A percentile compares a stretch with the other conserved stretches of the same genome.
phyloP scores from a whole-genome alignment of 2,329 filamentous ascomycete genomes.

The Cladorrhinum sp. region DNA sequence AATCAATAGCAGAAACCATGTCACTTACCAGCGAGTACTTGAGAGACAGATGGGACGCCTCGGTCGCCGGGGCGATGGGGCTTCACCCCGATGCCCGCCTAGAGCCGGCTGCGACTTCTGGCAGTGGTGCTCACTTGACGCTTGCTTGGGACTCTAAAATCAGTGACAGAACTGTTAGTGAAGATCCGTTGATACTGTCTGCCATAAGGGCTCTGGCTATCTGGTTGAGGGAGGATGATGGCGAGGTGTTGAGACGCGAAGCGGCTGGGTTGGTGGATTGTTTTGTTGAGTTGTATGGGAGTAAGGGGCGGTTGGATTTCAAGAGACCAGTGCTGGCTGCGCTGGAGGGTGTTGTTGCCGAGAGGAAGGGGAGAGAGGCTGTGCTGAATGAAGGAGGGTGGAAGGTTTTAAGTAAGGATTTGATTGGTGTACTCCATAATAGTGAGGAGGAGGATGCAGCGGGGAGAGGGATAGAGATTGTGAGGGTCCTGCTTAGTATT shows the following conservation, averaged over 20 bases:
- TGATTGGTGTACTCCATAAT: conserved; percentile 41
- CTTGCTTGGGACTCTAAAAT: conserved; percentile 58
- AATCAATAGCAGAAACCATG: conserved; percentile 60
- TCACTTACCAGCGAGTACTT: conserved; percentile 63
- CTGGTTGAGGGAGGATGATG: conserved; percentile 69
- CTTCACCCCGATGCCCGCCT: conserved; percentile 55
- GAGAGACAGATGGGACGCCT: conserved; percentile 67
- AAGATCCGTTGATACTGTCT: conserved; percentile 59
- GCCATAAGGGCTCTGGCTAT: conserved; percentile 57
- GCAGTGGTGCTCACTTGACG: conserved; percentile 35
- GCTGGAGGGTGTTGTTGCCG: conserved; percentile 54
- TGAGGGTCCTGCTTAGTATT: conserved; percentile 53
- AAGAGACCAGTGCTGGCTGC: conserved; percentile 56
- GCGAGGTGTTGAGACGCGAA: conserved; percentile 54
- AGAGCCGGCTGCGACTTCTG: conserved; percentile 40
- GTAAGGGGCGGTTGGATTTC: conserved; percentile 45
- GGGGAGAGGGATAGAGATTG: conserved; percentile 51
- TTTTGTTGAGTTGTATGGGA: conserved; percentile 59
- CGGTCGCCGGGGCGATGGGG: conserved; percentile 59
- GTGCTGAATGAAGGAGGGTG: conserved; percentile 54
- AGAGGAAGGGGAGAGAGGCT: conserved; percentile 44
- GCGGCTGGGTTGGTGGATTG: conserved; percentile 60
- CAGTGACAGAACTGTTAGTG: conserved; percentile 44
- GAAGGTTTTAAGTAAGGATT: conserved; percentile 49
- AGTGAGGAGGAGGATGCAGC: conserved; percentile 35